phyloP scores from a whole-genome alignment of 176 grass and related monocot species.

The Echinochloa phyllopogon region DNA sequence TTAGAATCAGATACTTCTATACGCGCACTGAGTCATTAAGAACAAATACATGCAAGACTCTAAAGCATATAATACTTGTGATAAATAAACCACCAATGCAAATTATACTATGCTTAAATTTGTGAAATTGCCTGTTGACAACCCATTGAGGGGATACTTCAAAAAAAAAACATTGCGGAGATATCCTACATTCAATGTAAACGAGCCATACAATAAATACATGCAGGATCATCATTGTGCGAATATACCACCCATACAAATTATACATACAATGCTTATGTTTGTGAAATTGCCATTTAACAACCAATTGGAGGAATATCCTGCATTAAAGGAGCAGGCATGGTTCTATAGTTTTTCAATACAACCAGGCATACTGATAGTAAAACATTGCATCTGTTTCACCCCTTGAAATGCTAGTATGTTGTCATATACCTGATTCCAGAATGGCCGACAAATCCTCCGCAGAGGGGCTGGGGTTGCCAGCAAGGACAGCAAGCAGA shows the following conservation, averaged over 20 bases:
- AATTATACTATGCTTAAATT: neutral
- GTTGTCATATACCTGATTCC: conserved; percentile 39
- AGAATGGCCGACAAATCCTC: conserved; percentile 44
- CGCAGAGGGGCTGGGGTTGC: conserved; percentile 40
- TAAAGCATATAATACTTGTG: neutral
- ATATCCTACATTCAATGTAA: neutral
- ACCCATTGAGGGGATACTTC: neutral
- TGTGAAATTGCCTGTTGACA: neutral
- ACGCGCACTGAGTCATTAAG: neutral
- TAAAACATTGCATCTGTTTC: neutral
- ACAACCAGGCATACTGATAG: too few relatives aligned
- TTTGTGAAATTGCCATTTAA: too few relatives aligned
- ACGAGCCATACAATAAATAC: too few relatives aligned
- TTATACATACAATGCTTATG: too few relatives aligned
- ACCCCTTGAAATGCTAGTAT: neutral
- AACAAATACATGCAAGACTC: neutral
- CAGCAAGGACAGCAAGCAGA: conserved; percentile 50
- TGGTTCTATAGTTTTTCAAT: too few relatives aligned
- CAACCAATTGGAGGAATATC: too few relatives aligned
- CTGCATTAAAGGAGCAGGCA: too few relatives aligned
- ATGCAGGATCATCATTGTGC: too few relatives aligned
- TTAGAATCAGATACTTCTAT: neutral
- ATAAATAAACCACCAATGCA: neutral
- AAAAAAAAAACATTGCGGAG: too few relatives aligned
- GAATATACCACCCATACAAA: too few relatives aligned